Base-by-base conservation (phyloP, 1,284 basidiomycete species). In the Puccinia polysora region DNA sequence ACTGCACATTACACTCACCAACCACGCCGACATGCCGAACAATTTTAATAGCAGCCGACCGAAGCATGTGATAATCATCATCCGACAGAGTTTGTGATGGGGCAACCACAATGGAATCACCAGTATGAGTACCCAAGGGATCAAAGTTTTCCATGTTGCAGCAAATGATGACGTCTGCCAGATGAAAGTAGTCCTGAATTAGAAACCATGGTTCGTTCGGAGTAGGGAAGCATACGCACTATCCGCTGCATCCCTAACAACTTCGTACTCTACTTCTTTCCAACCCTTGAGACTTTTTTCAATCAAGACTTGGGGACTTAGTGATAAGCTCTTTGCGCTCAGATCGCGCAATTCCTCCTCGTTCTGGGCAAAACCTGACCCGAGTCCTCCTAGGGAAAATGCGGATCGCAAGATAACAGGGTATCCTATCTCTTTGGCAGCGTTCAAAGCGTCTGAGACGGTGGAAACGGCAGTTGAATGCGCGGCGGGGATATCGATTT, bases 221-320 rank as follows among this genome's bases (percentile, higher is more conserved):
- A 32, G 23, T 15, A 23, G 20, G 36, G 34, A 55, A 65, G 4
- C 23, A 0, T 30, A 55, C 69, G 38, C 74, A 75, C 77, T 79
- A 77, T 98, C 93, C 65, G 91, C 91, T 77, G 87, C 92, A 81
- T 98, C 96, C 75, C 96, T 89, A 77, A 98, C 94, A 71, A 98
- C 96, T 81, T 98, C 96, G 79, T 98, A 99, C 82, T 99, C 96
- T 77, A 97, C 85, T 83, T 99, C 96, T 81, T 98, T 99, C 96
- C 96, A 99, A 56, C 96, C 96, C 82, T 97, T 97, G 87, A 99
- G 90, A 78, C 90, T 93, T 77, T 93, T 90, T 82, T 98, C 96
- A 76, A 98, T 94, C 71, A 99, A 85, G 59, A 98, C 91, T 81
- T 98, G 96, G 59, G 96, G 96, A 77, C 88, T 90, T 43, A 97